Conservation (phyloP, 495 filamentous ascomycete species). For the Hypoxylon intermedium region DNA sequence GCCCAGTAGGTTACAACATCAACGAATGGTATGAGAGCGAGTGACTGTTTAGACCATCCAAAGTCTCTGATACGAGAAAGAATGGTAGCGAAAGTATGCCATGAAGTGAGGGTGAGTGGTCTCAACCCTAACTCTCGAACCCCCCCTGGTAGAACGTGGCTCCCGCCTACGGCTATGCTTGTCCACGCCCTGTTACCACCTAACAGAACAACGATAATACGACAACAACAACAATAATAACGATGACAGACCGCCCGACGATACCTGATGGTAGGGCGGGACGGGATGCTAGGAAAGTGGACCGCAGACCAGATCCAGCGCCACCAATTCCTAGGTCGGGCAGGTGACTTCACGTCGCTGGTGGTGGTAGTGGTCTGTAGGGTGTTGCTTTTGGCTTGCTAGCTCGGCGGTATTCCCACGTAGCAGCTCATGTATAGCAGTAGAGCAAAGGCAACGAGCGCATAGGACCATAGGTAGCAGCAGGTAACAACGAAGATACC, state of each 20-base stretch:
- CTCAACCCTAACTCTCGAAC: conserved; percentile 10
- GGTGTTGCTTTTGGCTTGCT: conserved; percentile 5
- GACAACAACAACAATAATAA: conserved; percentile 19
- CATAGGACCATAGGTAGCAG: no score
- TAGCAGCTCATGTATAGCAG: conserved; percentile 22
- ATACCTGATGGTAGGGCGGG: conserved; percentile 37
- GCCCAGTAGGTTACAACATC: conserved; percentile 35
- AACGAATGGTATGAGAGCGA: conserved; percentile 31
- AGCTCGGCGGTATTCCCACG: conserved; percentile 31
- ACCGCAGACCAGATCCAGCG: conserved; percentile 27
- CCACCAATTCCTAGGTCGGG: conserved; percentile 28
- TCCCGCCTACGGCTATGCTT: conserved; percentile 30
- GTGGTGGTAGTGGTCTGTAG: conserved; percentile 15
- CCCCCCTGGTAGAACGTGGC: conserved; percentile 28
- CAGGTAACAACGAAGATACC: conserved; percentile 15
- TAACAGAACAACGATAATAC: conserved; percentile 24
- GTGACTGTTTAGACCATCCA: conserved; percentile 14
- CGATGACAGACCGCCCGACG: conserved; percentile 24
- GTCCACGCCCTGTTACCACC: conserved; percentile 22
- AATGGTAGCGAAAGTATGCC: conserved; percentile 32
- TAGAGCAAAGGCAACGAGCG: background rate
- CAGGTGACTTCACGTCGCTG: conserved; percentile 32
- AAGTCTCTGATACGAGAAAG: conserved; percentile 25
- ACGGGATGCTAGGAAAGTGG: conserved; percentile 33
- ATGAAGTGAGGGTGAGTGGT: conserved; percentile 24